These are phyloP conservation scores for Pueraria montana DNA, from an alignment of 306 rosid genomes.

Conservation along the genomic window DNA sequence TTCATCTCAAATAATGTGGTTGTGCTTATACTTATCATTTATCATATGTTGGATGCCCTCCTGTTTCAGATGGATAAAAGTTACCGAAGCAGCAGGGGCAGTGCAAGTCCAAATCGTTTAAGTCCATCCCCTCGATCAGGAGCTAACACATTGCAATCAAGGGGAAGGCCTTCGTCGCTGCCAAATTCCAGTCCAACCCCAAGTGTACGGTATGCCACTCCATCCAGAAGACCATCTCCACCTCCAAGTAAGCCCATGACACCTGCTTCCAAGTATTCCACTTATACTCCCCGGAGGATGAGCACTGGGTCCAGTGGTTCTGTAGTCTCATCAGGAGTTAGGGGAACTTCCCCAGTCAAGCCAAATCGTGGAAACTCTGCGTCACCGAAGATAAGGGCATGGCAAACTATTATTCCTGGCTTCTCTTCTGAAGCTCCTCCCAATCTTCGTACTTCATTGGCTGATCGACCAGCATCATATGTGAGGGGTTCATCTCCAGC, in stretches of 20 bases:
- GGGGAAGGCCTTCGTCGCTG: constrained; percentile 68
- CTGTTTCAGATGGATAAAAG: constrained; percentile 81
- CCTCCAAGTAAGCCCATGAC: constrained; percentile 78
- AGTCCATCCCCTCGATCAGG: constrained; percentile 90
- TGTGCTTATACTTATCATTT: constrained; percentile 21
- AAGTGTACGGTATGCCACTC: constrained; percentile 60
- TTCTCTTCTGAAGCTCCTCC: constrained; percentile 88
- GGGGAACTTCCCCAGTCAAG: constrained; percentile 83
- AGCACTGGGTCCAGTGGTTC: constrained; percentile 70
- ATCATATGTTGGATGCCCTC: constrained; percentile 19
- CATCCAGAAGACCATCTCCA: constrained; percentile 73
- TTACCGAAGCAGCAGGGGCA: constrained; percentile 82
- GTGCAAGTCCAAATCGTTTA: constrained; percentile 86
- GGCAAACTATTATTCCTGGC: constrained; percentile 92
- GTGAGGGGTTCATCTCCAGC: constrained; percentile 93
- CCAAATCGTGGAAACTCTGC: constrained; percentile 80
- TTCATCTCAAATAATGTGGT: neutral
- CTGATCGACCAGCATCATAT: constrained; percentile 85
- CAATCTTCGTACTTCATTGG: constrained; percentile 87
- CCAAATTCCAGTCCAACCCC: constrained; percentile 82
- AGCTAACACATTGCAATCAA: constrained; percentile 64
- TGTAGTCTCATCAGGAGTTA: constrained; percentile 61
- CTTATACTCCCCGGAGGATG: constrained; percentile 74
- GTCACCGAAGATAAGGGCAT: constrained; percentile 85
- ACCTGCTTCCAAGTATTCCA: constrained; percentile 73